Conservation (phyloP, 495 filamentous ascomycete species). For the Penicillium lagena region DNA sequence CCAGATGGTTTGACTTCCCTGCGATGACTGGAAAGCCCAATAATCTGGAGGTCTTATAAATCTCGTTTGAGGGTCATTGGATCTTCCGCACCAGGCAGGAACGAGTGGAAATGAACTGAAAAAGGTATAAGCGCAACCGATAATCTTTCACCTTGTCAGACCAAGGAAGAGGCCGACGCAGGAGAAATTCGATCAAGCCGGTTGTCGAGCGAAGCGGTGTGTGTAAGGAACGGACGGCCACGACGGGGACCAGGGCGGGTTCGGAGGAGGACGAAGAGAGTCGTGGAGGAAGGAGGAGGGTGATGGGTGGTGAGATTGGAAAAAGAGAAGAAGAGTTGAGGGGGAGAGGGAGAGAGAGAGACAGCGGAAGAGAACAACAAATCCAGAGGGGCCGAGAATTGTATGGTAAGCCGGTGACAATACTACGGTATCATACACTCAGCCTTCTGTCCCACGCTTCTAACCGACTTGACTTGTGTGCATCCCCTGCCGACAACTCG, state of each 20-base stretch:
- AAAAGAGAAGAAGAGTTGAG: slow-evolving; percentile 21
- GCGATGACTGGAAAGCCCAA: slow-evolving; percentile 25
- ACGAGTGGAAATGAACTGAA: slow-evolving; percentile 6
- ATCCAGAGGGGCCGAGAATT: slow-evolving; percentile 12
- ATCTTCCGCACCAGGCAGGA: slow-evolving; percentile 27
- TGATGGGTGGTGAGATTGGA: slow-evolving; percentile 5
- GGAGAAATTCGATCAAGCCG: slow-evolving; percentile 3
- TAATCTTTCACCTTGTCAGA: not conserved
- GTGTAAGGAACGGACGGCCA: slow-evolving; percentile 45
- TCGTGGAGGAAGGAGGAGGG: slow-evolving; percentile 6
- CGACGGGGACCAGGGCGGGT: slow-evolving; percentile 30
- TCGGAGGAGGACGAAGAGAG: slow-evolving; percentile 8
- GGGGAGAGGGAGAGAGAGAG: slow-evolving; percentile 24
- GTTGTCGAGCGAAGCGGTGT: not conserved
- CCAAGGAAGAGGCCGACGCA: not conserved
- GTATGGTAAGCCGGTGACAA: not conserved
- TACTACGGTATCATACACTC: not conserved
- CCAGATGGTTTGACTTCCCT: slow-evolving; percentile 36
- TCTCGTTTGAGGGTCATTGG: slow-evolving; percentile 29
- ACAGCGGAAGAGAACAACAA: slow-evolving; percentile 21
- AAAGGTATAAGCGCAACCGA: not conserved
- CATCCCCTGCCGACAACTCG: not conserved
- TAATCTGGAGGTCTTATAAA: slow-evolving; percentile 41
- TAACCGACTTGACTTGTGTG: no score
- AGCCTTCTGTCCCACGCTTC: no score